Base-by-base conservation (phyloP, 108 stramenopile species). In the Nitzschia sp. region DNA sequence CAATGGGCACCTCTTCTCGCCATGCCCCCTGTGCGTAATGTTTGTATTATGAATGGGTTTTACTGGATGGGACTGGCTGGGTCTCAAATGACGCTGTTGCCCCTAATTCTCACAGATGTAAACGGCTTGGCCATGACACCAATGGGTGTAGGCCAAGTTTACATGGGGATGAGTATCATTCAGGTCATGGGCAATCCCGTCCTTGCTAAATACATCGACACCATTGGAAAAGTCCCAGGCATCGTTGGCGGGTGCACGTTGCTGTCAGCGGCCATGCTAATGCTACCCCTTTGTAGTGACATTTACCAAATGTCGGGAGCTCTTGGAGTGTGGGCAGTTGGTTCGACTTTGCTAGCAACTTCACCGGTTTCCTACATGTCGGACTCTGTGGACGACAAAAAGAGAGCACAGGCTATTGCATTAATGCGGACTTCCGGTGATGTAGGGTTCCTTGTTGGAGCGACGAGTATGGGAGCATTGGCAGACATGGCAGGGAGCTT, bases 1-100 rank as follows among this genome's bases (percentile, higher is more conserved):
- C 92, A 93, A 72, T 91, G 89, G 89, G 57, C 65, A 14, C 87
- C 85, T 3, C 72, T 92, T 3, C 53, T 87, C 14, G 58, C 67
- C 10, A 52, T 88, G 60, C 26, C 57, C 8, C 69, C 61, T 6
- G 67, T 93, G 22, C 84, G 89, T 56, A 85, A 83, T 39, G 76
- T 89, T 8, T 78, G 88, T 46, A 80, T 91, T 15, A 85, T 93
- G 79, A 96, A 96, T 71, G 86, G 79, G 10, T 83, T 87, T 55
- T 96, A 96, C 66, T 87, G 92, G 87, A 55, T 87, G 10, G 84
- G 84, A 20, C 73, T 96, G 46, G 75, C 86, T 0, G 95, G 92
- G 22, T 54, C 81, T 1, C 88, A 93, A 72, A 91, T 96, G 92
- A 93, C 92, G 12, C 46, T 94, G 39, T 66, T 96, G 39, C 95